Conservation (phyloP, 1,284 basidiomycete genomes). For the Leccinum angustisporum region DNA sequence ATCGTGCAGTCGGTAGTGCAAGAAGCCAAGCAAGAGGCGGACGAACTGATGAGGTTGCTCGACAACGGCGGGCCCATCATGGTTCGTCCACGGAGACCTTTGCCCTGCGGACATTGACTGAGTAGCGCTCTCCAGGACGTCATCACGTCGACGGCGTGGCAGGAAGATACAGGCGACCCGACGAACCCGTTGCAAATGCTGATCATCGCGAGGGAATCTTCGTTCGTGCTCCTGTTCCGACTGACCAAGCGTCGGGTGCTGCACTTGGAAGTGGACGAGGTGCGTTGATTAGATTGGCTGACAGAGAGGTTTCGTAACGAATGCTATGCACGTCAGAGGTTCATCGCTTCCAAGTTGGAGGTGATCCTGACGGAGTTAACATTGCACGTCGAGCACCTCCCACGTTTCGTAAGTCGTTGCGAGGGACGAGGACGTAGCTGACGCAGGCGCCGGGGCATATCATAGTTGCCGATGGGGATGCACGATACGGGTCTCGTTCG, state of each 20-base stretch:
- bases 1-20: slow-evolving; percentile 10
- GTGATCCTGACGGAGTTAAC: slow-evolving; percentile 24
- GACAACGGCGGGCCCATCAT: slow-evolving; percentile 4
- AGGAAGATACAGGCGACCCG: not conserved
- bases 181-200: slow-evolving; percentile 17
- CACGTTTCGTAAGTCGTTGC: slow-evolving; percentile 21
- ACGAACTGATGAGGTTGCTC: slow-evolving; percentile 17
- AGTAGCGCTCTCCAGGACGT: slow-evolving; percentile 7
- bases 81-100: slow-evolving; percentile 11
- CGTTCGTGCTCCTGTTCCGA: slow-evolving; percentile 25
- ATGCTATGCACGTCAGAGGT: slow-evolving; percentile 8
- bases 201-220: slow-evolving; percentile 19
- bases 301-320: not conserved
- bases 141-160: slow-evolving; percentile 5
- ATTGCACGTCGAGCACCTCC: slow-evolving; percentile 14
- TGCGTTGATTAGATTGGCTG: slow-evolving; percentile 4
- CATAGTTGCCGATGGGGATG: slow-evolving; percentile 7
- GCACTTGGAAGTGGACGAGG: slow-evolving; percentile 30
- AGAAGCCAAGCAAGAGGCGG: slow-evolving; percentile 22
- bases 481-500: slow-evolving; percentile 24
- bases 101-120: not conserved
- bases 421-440: not conserved
- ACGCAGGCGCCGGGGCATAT: not conserved
- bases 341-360: slow-evolving; percentile 19
- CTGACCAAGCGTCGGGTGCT: slow-evolving; percentile 23